Conservation (phyloP, 2,329 filamentous ascomycete genomes). For the Alternaria alternata region DNA sequence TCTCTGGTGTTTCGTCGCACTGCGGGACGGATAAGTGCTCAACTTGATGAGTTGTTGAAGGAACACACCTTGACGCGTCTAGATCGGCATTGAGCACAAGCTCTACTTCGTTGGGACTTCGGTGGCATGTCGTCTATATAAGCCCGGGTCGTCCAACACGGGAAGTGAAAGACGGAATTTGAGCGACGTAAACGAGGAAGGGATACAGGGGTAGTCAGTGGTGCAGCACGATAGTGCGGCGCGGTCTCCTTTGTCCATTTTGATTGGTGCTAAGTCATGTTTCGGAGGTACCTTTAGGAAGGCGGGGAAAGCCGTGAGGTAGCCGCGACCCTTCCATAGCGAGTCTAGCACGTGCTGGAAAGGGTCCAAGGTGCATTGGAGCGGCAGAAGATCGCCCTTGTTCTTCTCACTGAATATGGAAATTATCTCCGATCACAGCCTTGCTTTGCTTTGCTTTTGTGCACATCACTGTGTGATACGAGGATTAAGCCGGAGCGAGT, state of each 20-base stretch:
- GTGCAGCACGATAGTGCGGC: neutral
- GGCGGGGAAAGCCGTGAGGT: neutral
- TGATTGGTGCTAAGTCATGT: slow-evolving; percentile 47
- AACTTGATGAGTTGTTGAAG: neutral
- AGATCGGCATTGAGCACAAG: slow-evolving; percentile 45
- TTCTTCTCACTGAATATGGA: no score
- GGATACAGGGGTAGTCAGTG: neutral
- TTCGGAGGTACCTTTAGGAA: slow-evolving; percentile 26
- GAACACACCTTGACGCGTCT: slow-evolving; percentile 46
- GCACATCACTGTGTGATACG: neutral
- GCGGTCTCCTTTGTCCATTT: slow-evolving; percentile 23
- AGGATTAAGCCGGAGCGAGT: neutral
- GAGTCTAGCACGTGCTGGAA: no score
- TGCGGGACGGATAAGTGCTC: slow-evolving; percentile 6
- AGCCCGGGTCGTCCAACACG: neutral
- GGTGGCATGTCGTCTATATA: slow-evolving; percentile 21
- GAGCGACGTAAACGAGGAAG: slow-evolving; percentile 10
- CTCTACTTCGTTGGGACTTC: slow-evolving; percentile 44
- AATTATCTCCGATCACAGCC: neutral
- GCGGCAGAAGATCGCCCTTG: no score
- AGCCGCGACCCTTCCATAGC: neutral
- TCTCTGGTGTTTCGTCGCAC: slow-evolving; percentile 44
- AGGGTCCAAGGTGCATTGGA: no score
- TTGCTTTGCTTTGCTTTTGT: neutral
- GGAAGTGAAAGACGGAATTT: slow-evolving; percentile 25